Evolutionary conservation across 2,329 filamentous ascomycete species (phyloP).

Genomic region (Fonsecaea pedrosoi): DNA sequence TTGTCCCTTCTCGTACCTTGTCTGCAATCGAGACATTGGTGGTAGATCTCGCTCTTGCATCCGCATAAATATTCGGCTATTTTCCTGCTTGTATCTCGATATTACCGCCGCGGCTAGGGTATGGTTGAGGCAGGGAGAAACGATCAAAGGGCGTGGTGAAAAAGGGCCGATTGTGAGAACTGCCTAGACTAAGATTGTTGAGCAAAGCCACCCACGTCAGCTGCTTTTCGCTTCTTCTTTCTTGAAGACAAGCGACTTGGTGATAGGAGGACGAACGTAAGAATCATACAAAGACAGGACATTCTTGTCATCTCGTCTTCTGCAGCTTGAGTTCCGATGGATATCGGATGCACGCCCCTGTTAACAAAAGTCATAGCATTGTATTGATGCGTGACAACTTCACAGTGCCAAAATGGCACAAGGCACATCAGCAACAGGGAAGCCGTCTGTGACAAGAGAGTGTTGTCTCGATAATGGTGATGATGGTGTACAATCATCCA

Average conservation of each 20-base stretch:
- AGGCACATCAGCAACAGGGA: neutral
- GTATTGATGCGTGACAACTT: neutral
- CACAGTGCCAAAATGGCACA: neutral
- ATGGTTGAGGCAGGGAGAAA: neutral
- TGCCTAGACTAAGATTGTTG: neutral
- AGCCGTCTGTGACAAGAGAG: neutral
- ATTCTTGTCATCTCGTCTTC: neutral
- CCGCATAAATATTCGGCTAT: constrained; percentile 13
- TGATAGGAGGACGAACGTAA: neutral
- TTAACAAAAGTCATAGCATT: neutral
- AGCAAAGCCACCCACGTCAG: constrained; percentile 13
- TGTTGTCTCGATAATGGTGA: neutral
- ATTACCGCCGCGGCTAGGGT: neutral
- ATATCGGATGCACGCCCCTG: neutral
- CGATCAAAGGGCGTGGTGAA: neutral
- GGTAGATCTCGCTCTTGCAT: neutral
- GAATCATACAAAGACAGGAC: neutral
- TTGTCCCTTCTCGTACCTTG: neutral
- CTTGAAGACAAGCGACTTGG: neutral
- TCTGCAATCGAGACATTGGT: neutral
- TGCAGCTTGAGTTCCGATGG: neutral
- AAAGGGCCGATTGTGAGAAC: constrained; percentile 21
- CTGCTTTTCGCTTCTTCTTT: neutral
- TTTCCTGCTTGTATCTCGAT: neutral
- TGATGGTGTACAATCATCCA: neutral